Base-by-base conservation (phyloP, 2,329 filamentous ascomycete genomes). In the Xylariaceae sp. region DNA sequence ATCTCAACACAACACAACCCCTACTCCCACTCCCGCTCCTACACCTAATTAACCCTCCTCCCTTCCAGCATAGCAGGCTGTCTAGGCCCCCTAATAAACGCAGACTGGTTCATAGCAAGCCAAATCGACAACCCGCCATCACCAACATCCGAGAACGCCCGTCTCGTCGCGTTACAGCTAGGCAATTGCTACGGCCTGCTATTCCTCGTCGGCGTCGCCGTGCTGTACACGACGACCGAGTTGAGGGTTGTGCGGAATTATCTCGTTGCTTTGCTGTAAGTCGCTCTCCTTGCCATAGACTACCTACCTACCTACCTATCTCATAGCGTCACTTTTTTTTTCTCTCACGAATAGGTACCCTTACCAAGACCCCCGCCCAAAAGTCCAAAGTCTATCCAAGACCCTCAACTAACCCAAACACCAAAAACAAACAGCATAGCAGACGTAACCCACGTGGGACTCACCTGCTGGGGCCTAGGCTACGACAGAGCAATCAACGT, bases 121-220 rank as follows among this genome's bases (percentile, higher is more conserved):
- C 88, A 91, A 69, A 78, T 86, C 34, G 79, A 82, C 36, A 79
- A 81, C 5, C 65, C 70, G 41, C 65, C 73, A 8, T 52, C 75
- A 11, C 65, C 71, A 19, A 68, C 74, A 24, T 77, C 79, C 41
- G 75, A 76, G 45, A 78, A 79, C 64, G 78, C 78, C 60, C 77
- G 82, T 37, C 76, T 87, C n/a, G 74, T 90, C 24, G 82, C 86
- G 41, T 79, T 83, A 65, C 87, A 92, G 73, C 78, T 92, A 14
- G 88, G 87, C 40, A 92, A 92, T 65, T 71, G 86, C 17, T 91
- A 91, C 66, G 80, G 87, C 1, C 78, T 91, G 11, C 76, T 90
- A 44, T 85, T 82, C 59, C 75, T 91, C 55, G 71, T 90, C 4
- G 88, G 85, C 3, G 68, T 90, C 6, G 86, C 81, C 4, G 79